Percentiles rank a stretch among this genome's conserved stretches.
These are phyloP conservation scores for Polyporus tsugae DNA, from an alignment of 1,284 basidiomycete species.

Conservation along the genomic window DNA sequence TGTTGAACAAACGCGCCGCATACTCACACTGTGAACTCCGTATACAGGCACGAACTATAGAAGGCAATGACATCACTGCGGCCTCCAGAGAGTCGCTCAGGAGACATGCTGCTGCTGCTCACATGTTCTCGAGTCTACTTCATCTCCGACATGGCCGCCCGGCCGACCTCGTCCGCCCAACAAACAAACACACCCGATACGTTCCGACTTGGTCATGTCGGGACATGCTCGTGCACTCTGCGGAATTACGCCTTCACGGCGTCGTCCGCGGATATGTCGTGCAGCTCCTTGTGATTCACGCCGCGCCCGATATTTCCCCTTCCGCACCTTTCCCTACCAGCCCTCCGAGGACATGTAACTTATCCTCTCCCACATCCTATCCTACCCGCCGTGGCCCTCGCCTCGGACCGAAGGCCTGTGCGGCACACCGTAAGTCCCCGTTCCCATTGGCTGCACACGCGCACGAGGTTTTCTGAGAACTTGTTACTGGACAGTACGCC, in stretches of 20 bases:
- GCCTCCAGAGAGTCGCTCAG: neutral
- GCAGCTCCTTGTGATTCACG: constrained; percentile 11
- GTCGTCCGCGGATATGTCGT: constrained; percentile 10
- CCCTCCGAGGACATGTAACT: neutral
- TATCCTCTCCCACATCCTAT: constrained; percentile 4
- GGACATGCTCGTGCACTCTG: neutral
- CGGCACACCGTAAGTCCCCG: neutral
- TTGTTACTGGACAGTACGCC: neutral
- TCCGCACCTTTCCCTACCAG: constrained; percentile 1
- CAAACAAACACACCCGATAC: neutral
- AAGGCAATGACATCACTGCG: constrained; percentile 8
- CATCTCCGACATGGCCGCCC: neutral
- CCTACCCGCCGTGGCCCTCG: neutral
- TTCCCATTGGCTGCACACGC: constrained; percentile 14
- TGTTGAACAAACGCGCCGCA: neutral
- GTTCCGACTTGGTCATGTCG: neutral
- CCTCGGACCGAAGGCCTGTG: constrained; percentile 5
- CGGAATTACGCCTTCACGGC: neutral
- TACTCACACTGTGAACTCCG: constrained; percentile 1
- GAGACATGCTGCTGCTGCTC: neutral
- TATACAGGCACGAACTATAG: constrained; percentile 3
- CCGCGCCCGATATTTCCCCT: constrained; percentile 22
- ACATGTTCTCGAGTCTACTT: neutral
- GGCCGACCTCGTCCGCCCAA: neutral
- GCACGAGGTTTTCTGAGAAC: constrained; percentile 4